Conservation (phyloP, 345 rosid genomes). For the Anastatica hierochuntica region DNA sequence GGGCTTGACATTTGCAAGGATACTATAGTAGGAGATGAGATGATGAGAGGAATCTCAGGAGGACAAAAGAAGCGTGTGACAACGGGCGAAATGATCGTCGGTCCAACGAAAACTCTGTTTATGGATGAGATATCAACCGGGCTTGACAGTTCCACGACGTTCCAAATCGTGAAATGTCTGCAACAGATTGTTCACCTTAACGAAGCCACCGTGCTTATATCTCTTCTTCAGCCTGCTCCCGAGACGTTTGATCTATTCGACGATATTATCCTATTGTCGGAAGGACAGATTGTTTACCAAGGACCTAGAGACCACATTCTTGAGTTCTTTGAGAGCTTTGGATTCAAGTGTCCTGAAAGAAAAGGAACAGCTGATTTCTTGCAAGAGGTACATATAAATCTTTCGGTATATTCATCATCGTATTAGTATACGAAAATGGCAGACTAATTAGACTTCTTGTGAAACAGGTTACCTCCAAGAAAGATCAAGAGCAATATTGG, state of each 20-base stretch:
- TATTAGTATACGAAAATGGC: no score
- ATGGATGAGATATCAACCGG: constrained; percentile 92
- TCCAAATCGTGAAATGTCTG: constrained; percentile 65
- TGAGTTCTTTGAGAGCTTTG: constrained; percentile 51
- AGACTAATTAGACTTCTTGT: no score
- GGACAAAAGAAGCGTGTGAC: no score
- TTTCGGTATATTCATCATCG: no score
- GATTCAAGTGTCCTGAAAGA: constrained; percentile 63
- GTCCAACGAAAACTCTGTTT: constrained; percentile 67
- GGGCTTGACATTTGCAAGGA: constrained; percentile 74
- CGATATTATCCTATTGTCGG: constrained; percentile 62
- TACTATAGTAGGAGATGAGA: constrained; percentile 66
- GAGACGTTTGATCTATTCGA: constrained; percentile 75
- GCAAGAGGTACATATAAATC: constrained; percentile 58
- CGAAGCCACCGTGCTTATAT: constrained; percentile 55
- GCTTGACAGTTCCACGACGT: constrained; percentile 69
- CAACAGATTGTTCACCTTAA: constrained; percentile 71
- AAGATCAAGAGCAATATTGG: no score
- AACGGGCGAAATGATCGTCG: constrained; percentile 83
- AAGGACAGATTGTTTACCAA: constrained; percentile 58
- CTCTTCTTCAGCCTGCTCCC: constrained; percentile 76
- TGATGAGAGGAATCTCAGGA: constrained; percentile 70
- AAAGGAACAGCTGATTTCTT: constrained; percentile 79
- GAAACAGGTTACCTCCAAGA: no score
- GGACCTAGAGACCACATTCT: constrained; percentile 61